Conservation (phyloP, 768 basidiomycete species). For the Suillus lakei region DNA sequence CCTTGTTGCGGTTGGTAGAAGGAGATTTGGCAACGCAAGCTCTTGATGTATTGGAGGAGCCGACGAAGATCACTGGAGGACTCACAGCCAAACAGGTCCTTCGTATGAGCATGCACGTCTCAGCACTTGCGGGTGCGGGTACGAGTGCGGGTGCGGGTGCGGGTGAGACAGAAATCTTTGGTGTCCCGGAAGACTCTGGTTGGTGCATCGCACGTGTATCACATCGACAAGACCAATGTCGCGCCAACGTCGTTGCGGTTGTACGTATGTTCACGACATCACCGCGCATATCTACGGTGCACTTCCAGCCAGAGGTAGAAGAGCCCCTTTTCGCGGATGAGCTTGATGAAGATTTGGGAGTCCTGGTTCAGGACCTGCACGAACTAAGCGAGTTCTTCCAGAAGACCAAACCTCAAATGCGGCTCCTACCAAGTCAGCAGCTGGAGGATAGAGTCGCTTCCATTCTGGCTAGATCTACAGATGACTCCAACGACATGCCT, state of each 20-base stretch:
- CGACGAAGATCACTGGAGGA: slow-evolving; percentile 77
- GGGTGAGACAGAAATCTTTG: slow-evolving; percentile 77
- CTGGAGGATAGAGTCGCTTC: slow-evolving; percentile 82
- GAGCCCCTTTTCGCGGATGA: slow-evolving; percentile 39
- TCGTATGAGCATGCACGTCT: slow-evolving; percentile 85
- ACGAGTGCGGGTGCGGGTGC: slow-evolving; percentile 55
- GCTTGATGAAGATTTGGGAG: slow-evolving; percentile 71
- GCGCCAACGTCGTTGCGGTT: slow-evolving; percentile 81
- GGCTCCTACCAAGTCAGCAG: slow-evolving; percentile 56
- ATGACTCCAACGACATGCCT: slow-evolving; percentile 57
- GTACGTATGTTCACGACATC: slow-evolving; percentile 83
- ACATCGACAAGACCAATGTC: slow-evolving; percentile 61
- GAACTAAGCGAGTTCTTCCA: slow-evolving; percentile 79
- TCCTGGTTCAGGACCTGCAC: slow-evolving; percentile 77
- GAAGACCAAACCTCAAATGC: slow-evolving; percentile 39
- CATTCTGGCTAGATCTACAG: slow-evolving; percentile 80
- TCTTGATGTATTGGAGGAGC: slow-evolving; percentile 92
- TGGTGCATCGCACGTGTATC: slow-evolving; percentile 84
- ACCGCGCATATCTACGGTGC: slow-evolving; percentile 69
- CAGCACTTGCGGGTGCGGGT: slow-evolving; percentile 50
- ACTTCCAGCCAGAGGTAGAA: slow-evolving; percentile 63
- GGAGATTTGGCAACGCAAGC: slow-evolving; percentile 86
- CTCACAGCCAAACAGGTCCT: slow-evolving; percentile 85
- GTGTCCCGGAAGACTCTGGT: slow-evolving; percentile 80
- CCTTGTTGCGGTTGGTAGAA: slow-evolving; percentile 85